These are phyloP conservation scores for Pisolithus tinctorius DNA, from an alignment of 768 basidiomycete genomes.

Conservation along the genomic window DNA sequence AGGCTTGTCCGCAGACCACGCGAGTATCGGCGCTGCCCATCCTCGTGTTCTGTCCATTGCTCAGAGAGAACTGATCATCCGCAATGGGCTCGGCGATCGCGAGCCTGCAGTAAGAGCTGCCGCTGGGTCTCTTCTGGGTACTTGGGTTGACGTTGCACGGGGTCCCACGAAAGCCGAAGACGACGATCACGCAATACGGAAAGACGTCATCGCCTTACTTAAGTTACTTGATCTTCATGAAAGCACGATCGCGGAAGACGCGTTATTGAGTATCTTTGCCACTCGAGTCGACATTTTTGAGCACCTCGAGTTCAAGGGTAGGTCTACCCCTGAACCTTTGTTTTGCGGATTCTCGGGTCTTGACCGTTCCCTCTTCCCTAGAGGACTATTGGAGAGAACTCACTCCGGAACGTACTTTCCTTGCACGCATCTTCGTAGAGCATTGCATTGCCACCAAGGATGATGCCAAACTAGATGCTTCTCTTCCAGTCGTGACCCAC, in stretches of 20 bases:
- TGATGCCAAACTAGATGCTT: constrained; percentile 53
- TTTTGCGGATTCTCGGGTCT: not conserved
- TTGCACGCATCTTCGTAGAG: constrained; percentile 78
- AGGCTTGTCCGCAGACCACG: constrained; percentile 16
- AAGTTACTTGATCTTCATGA: constrained; percentile 53
- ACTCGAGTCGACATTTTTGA: constrained; percentile 61
- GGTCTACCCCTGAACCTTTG: constrained; percentile 10
- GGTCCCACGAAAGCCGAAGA: constrained; percentile 35
- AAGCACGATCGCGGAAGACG: constrained; percentile 63
- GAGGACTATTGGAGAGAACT: constrained; percentile 67
- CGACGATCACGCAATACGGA: constrained; percentile 24
- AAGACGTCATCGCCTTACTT: constrained; percentile 43
- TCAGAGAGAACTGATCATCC: constrained; percentile 73
- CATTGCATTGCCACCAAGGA: constrained; percentile 62
- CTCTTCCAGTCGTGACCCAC: constrained; percentile 77
- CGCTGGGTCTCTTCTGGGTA: constrained; percentile 61
- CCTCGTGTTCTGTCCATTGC: constrained; percentile 58
- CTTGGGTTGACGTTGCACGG: constrained; percentile 64
- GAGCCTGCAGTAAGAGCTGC: constrained; percentile 67
- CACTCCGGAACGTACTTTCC: constrained; percentile 70
- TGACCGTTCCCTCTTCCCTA: constrained; percentile 21
- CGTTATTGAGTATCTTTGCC: constrained; percentile 65
- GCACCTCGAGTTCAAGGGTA: constrained; percentile 63
- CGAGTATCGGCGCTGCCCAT: constrained; percentile 50
- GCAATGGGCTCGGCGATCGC: constrained; percentile 81